Evolutionary conservation across 371 early-diverging fungal genomes (phyloP).

Genomic region (Syncephalastrum monosporum): DNA sequence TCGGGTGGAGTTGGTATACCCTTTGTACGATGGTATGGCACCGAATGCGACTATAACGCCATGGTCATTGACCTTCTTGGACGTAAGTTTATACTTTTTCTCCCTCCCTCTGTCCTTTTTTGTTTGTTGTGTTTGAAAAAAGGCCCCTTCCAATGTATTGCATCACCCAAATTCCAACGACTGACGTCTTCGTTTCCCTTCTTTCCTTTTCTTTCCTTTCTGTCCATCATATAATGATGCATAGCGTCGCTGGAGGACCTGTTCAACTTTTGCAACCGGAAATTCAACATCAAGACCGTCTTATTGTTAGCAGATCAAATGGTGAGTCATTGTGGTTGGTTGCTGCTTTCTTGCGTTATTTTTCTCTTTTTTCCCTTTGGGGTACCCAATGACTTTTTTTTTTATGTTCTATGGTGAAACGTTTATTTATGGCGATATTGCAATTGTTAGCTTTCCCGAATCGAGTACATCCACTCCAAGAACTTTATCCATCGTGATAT

Average conservation of each 20-base stretch:
- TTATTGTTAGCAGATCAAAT: conserved; percentile 97
- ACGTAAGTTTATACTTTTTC: conserved; percentile 46
- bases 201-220: not conserved
- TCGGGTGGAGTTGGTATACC: conserved; percentile 97
- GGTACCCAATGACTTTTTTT: too few species aligned
- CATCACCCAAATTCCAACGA: not conserved
- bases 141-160: conserved; percentile 1
- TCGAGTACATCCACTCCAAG: conserved; percentile 96
- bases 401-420: not conserved
- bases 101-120: not conserved
- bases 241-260: conserved; percentile 92
- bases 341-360: conserved; percentile 4
- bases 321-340: conserved; percentile 52
- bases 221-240: not conserved
- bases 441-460: conserved; percentile 78
- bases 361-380: conserved; percentile 7
- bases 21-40: conserved; percentile 92
- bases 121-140: not conserved
- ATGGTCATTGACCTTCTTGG: conserved; percentile 99
- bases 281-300: conserved; percentile 98
- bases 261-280: conserved; percentile 97
- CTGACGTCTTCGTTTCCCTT: not conserved
- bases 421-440: conserved; percentile 5
- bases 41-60: conserved; percentile 92
- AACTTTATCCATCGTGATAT: conserved; percentile 63